phyloP scores from a whole-genome alignment of 768 basidiomycete genomes.

The Symmetrospora coprosmae region DNA sequence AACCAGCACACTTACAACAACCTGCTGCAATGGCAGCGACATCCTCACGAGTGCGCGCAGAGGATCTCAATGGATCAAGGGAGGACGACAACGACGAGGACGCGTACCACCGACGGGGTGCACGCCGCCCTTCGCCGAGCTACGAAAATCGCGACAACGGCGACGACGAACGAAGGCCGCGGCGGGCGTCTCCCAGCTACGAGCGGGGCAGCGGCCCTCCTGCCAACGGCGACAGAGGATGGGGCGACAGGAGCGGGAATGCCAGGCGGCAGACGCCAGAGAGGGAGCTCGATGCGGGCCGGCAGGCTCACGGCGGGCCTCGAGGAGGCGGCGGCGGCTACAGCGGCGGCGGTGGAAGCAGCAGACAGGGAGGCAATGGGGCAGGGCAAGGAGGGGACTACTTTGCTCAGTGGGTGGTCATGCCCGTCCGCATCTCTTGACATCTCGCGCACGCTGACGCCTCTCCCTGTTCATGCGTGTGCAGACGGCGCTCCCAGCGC shows the following conservation, averaged over 20 bases:
- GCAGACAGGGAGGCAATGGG: neutral
- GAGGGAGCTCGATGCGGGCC: conserved; percentile 7
- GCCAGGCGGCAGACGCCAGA: conserved; percentile 10
- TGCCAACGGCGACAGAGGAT: neutral
- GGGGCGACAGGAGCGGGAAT: neutral
- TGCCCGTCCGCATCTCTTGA: neutral
- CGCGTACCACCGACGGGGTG: no score
- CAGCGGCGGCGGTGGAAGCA: neutral
- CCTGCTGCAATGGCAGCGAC: no score
- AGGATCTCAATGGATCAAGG: conserved; percentile 4
- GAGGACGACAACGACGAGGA: no score
- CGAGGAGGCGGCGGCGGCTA: neutral
- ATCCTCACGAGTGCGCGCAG: neutral
- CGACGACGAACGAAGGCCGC: neutral
- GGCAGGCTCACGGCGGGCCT: neutral
- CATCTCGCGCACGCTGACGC: neutral
- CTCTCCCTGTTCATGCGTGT: neutral
- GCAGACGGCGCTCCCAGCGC: conserved; percentile 21
- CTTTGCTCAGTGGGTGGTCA: conserved; percentile 6
- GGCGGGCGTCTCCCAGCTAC: conserved; percentile 14
- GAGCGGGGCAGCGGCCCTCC: neutral
- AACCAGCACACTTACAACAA: no score
- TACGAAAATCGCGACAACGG: neutral
- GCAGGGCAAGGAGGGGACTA: neutral
- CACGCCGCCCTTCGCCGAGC: no score